Evolutionary conservation across 1,284 basidiomycete species (phyloP), one percentile per base, ranked within the genome.

Genomic region (Austroboletus olivaceoglutinosus): DNA sequence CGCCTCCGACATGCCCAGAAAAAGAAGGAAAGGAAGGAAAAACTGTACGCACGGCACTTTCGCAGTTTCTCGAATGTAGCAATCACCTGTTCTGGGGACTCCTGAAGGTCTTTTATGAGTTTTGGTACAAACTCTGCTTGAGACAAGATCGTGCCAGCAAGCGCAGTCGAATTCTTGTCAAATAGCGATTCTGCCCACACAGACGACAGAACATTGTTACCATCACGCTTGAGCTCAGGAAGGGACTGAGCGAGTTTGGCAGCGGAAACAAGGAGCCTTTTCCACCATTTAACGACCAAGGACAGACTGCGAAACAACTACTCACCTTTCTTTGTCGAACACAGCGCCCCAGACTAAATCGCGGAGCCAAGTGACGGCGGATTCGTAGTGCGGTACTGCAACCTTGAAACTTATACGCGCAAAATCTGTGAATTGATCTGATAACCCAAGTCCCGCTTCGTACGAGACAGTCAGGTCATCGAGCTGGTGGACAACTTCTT

Each of bases 171-270:
- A 52, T 77, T 81, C 49, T 83, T 76, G 55, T 83, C 80, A 61
- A 83, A 91, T 30, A 93, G 68, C 36, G 93, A 63, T 48, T 85
- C 80, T 22, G 82, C 73, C 69, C 82, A 85, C 38, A 94, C 75
- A 9, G 93, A 88, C 23, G 79, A 78, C 39, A 94, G 76, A 12
- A 99, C 88, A 21, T 82, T 86, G 62, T 76, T 83, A 2, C 95
- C 97, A 62, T 93, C 89, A 41, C 97, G 82, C 76, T 98, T 99
- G 65, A 92, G 78, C 63, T 94, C 87, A 0, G 97, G 97, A n/a
- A 99, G 76, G 23, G 86, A 86, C 69, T 98, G 96, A 38, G 90
- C 83, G 45, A 93, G 82, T 72, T 98, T 98, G 22, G 93, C 91
- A 37, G 92, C 77, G 38, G 85, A 86, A 38, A 99, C 86, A 61